Percentiles rank a stretch among this genome's conserved stretches.
These are phyloP conservation scores for Cladosporium sp. DNA, from an alignment of 2,329 filamentous ascomycete genomes.

Conservation along the genomic window DNA sequence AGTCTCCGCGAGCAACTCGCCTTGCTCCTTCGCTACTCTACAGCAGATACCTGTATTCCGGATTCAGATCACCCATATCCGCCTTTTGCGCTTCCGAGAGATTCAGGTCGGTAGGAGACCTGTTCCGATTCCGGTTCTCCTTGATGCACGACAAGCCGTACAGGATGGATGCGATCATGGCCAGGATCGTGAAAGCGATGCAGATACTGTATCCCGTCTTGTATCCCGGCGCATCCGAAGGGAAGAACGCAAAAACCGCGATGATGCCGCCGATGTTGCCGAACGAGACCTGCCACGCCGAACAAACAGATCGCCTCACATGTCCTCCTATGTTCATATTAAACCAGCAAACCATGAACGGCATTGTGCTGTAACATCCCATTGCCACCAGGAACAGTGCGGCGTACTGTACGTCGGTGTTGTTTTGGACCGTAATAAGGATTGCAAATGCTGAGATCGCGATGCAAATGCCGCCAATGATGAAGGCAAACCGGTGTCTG, in stretches of 20 bases:
- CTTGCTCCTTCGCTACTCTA: constrained; percentile 27
- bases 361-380: constrained; percentile 72
- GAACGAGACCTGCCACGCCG: constrained; percentile 42
- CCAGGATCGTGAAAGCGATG: constrained; percentile 65
- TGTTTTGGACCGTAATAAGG: constrained; percentile 64
- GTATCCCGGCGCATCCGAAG: constrained; percentile 60
- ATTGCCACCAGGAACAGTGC: constrained; percentile 76
- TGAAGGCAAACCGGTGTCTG: constrained; percentile 69
- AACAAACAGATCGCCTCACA: constrained; percentile 43
- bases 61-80: constrained; percentile 53
- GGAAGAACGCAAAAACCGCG: constrained; percentile 45
- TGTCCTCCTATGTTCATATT: constrained; percentile 50
- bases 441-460: constrained; percentile 70
- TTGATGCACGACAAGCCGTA: constrained; percentile 55
- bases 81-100: constrained; percentile 58
- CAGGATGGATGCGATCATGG: constrained; percentile 52
- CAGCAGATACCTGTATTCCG: constrained; percentile 54
- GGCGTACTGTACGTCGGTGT: constrained; percentile 63
- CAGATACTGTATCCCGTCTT: constrained; percentile 70
- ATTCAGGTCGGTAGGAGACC: constrained; percentile 37
- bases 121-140: constrained; percentile 57
- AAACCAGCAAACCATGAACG: constrained; percentile 56
- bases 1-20: too few species aligned
- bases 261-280: constrained; percentile 49
- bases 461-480: constrained; percentile 61